Evolutionary conservation across 495 filamentous ascomycete species (phyloP), one percentile per base, ranked within the genome.

Genomic region (Neurospora sp.): DNA sequence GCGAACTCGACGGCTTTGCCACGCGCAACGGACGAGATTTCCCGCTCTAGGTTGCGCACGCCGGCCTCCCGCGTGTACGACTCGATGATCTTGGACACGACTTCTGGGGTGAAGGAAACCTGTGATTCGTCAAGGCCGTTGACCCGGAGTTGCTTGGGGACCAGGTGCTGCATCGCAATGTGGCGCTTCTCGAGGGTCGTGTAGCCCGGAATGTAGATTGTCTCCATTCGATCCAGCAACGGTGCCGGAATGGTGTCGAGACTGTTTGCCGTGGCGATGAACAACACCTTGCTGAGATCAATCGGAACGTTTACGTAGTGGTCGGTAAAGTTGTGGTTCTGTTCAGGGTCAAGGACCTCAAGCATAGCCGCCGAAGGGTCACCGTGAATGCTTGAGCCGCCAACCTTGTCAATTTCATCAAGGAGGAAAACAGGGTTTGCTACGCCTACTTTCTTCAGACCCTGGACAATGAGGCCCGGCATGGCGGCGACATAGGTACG

Each of bases 301-400:
- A 98, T 92, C 4, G 96, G 96, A 69, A 98, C 94, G 78, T 92
- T 94, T 81, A 99, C 90, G 82, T 98, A 99, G 82, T 99, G 96
- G 77, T 99, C 96, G 14, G 88, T 91, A 82, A 99, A 99, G 18
- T 90, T 90, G 81, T 97, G 87, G 77, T 99, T 99, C 83, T 99
- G 96, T 80, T 99, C 96, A 9, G 96, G 96, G 78, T 99, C 96
- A 31, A 99, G 88, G 14, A 99, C 96, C 82, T 99, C 96, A 16
- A 99, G 89, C 94, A 99, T 97, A 1, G 96, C 96, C n/a, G 96
- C 96, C 37, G 93, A 96, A 9, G 96, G 96, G 77, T 99, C 96
- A 42, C 96, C 96, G 77, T 99, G 94, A 82, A 94, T 92, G 80
- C 94, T 98, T 44, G 93, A 89, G 72, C 90, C 91, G 73, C 96